A percentile compares a stretch with the other conserved stretches of the same genome.
phyloP scores from a whole-genome alignment of 306 rosid genomes.

The Vigna unguiculata region DNA sequence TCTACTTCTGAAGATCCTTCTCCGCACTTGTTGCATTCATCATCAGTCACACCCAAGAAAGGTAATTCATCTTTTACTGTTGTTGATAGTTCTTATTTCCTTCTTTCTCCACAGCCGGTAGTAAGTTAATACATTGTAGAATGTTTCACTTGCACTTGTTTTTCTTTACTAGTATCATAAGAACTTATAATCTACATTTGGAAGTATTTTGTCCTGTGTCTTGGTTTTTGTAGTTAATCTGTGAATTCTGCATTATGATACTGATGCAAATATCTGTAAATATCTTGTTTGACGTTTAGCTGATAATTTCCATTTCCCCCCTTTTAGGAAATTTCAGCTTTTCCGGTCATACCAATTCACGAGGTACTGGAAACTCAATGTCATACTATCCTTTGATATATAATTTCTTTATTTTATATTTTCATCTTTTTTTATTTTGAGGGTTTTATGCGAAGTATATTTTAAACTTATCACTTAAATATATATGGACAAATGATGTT shows the following conservation, averaged over 20 bases:
- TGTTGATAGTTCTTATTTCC: slow-evolving; percentile 1
- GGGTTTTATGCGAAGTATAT: slow-evolving; percentile 21
- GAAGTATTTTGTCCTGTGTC: slow-evolving; percentile 13
- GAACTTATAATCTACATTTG: not conserved
- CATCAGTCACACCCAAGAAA: slow-evolving; percentile 49
- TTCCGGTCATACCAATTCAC: slow-evolving; percentile 51
- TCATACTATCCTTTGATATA: slow-evolving; percentile 13
- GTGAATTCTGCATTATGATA: not conserved
- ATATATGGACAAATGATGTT: slow-evolving; percentile 16
- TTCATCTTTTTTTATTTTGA: slow-evolving; percentile 13
- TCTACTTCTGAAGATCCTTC: slow-evolving; percentile 47
- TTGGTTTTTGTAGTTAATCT: not conserved
- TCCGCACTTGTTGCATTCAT: slow-evolving; percentile 30
- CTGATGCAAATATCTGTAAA: not conserved
- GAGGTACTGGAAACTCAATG: slow-evolving; percentile 50
- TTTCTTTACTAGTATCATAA: not conserved
- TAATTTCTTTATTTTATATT: not conserved
- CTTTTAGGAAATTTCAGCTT: slow-evolving; percentile 59
- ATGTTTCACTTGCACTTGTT: not conserved
- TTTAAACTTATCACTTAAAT: slow-evolving; percentile 12
- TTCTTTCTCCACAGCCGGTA: slow-evolving; percentile 1
- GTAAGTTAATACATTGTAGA: not conserved
- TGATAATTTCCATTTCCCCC: slow-evolving; percentile 28
- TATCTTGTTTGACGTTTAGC: slow-evolving; percentile 13
- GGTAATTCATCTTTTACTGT: slow-evolving; percentile 49